Evolutionary conservation across 495 filamentous ascomycete genomes (phyloP).

Genomic region (Mycothermus thermophilus): DNA sequence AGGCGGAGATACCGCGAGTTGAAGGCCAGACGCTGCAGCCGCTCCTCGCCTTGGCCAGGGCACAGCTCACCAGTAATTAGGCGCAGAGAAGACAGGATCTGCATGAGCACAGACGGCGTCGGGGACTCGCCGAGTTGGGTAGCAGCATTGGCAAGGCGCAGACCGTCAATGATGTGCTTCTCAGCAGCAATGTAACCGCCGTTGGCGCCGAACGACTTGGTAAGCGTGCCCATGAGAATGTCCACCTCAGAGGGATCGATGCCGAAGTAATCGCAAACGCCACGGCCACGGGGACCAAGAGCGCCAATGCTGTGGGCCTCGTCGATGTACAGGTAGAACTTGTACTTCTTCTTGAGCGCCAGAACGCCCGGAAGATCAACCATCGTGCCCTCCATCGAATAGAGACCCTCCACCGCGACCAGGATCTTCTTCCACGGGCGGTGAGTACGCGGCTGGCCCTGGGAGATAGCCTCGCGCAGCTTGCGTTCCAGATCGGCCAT

Average conservation of each 20-base stretch:
- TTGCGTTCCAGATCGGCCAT: slow-evolving; percentile 72
- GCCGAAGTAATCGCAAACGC: slow-evolving; percentile 94
- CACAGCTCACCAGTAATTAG: slow-evolving; percentile 78
- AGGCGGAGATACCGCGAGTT: slow-evolving; percentile 96
- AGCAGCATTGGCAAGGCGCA: slow-evolving; percentile 71
- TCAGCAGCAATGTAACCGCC: slow-evolving; percentile 90
- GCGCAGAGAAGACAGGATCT: slow-evolving; percentile 71
- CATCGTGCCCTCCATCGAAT: slow-evolving; percentile 99
- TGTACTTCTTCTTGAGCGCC: slow-evolving; percentile 81
- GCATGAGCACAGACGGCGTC: slow-evolving; percentile 70
- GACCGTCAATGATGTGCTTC: slow-evolving; percentile 81
- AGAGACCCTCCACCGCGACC: slow-evolving; percentile 89
- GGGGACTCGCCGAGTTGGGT: slow-evolving; percentile 81
- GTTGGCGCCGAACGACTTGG: slow-evolving; percentile 97
- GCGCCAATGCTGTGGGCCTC: slow-evolving; percentile 96
- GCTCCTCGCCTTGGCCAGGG: slow-evolving; percentile 89
- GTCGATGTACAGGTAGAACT: slow-evolving; percentile 88
- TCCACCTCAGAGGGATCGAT: slow-evolving; percentile 81
- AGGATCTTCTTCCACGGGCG: slow-evolving; percentile 98
- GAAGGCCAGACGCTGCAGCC: slow-evolving; percentile 90
- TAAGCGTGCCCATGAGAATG: slow-evolving; percentile 95
- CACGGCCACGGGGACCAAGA: slow-evolving; percentile 71
- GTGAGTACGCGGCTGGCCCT: slow-evolving; percentile 92
- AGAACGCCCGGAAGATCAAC: slow-evolving; percentile 82
- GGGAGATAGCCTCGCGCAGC: slow-evolving; percentile 81